phyloP scores from a whole-genome alignment of 2,329 filamentous ascomycete genomes.

The Westerdykella aurantiaca region DNA sequence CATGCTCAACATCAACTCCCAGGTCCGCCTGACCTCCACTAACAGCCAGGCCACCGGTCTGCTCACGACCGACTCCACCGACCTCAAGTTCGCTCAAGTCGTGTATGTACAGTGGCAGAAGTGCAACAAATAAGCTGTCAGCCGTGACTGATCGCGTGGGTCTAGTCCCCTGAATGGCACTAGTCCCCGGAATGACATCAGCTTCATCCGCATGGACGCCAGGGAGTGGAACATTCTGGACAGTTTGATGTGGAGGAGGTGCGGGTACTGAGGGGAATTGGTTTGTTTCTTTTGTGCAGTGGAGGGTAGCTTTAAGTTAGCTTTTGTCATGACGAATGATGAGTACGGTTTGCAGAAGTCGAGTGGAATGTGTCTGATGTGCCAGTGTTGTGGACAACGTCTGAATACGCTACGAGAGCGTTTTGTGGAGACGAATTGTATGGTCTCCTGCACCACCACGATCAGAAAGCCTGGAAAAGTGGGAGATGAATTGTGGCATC shows the following conservation, averaged over 20 bases:
- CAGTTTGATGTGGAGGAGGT: conserved; percentile 7
- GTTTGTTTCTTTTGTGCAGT: neutral
- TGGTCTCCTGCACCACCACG: no score
- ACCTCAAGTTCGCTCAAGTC: conserved; percentile 43
- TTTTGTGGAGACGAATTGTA: no score
- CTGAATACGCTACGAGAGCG: no score
- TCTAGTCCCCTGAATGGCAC: neutral
- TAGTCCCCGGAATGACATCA: neutral
- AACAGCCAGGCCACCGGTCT: conserved; percentile 33
- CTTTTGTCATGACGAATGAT: no score
- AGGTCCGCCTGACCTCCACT: conserved; percentile 39
- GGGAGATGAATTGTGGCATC: no score
- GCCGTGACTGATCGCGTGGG: conserved; percentile 6
- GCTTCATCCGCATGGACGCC: conserved; percentile 2
- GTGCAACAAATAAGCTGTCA: conserved; percentile 24
- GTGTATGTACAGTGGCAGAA: conserved; percentile 44
- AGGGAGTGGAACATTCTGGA: conserved; percentile 3
- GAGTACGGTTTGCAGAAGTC: no score
- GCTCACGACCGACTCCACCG: conserved; percentile 46
- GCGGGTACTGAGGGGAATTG: neutral
- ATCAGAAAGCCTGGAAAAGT: no score
- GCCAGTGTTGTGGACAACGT: no score
- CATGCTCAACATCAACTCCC: conserved; percentile 51
- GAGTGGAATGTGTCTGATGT: no score
- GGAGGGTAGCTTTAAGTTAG: neutral